Base-by-base conservation (phyloP, 2,329 filamentous ascomycete species). In the Cryphonectria japonica region DNA sequence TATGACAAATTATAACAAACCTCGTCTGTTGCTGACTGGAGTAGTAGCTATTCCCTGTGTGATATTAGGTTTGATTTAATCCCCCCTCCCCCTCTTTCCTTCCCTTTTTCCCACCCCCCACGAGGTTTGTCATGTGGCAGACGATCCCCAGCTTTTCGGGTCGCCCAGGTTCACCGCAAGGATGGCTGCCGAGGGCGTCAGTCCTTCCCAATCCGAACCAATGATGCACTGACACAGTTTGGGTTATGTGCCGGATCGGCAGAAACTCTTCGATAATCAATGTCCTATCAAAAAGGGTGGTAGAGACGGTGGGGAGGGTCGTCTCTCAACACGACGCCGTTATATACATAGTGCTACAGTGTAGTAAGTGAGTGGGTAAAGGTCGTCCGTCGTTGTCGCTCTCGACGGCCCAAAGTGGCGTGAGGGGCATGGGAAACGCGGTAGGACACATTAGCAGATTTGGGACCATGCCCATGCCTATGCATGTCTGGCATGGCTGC, bases 401-500 rank as follows among this genome's bases (percentile, higher is more conserved):
- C 43, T 16, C 26, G 11, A 32, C 46, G 39, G 32, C 16, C 43
- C 26, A 41, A 57, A 46, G 46, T 66, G 64, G 64, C 64, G 46
- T 26, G 43, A 57, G 39, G 14, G 37, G 61, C 34, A 65, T 29
- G 62, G 41, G 41, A 32, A 32, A 32, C 41, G 52, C 43, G 39
- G 41, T 43, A 65, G 39, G 46, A 32, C 26, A 52, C 16, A 52
- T 57, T 66, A 41, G 64, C 64, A 66, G n/a, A 66, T 19, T n/a
- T 26, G 52, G 2, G 65, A 34, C 34, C 6, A 34, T 26, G 65
- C 46, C 46, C 46, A n/a, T 50, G 46, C 46, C 22, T n/a, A 41
- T 52, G 52, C 29, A 59, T 14, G 37, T 67, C 26, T 67, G 34
- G 50, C 52, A 57, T 60, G 52, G 65, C 37, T 67, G 65, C 65